Base-by-base conservation (phyloP, 257 asterid genomes). In the Fraxinus anomala region DNA sequence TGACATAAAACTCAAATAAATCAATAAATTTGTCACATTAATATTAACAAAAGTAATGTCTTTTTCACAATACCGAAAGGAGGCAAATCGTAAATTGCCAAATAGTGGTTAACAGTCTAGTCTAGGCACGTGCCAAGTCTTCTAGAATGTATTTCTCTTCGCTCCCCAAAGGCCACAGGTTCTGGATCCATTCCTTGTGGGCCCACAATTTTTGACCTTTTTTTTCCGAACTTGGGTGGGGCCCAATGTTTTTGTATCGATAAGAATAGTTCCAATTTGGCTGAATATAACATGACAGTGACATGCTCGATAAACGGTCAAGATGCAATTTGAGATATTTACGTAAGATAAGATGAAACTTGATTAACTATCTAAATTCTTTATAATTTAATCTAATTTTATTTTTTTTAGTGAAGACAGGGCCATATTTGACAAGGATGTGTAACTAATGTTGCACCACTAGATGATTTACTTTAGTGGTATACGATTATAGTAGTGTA, bases 71-170 rank as follows among this genome's bases (percentile, higher is more conserved):
- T 59, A 12, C 31, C 68, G 3, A 21, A 56, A 56, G 28, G 6
- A n/a, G 4, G 28, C 68, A 56, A 59, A n/a, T 21, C 7, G 30
- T 28, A 59, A 59, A 59, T 59, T 28, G 68, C 13, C 67, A 59
- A 56, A n/a, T 4, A 51, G 26, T 56, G 67, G 33, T 61, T 5
- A n/a, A 3, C 6, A 37, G 40, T 6, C 40, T 37, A 0, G 9
- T 19, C 13, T 19, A 33, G 5, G 47, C 14, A 26, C 80, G 70
- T 69, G 83, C 76, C 70, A 83, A 75, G 77, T 68, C 61, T 77
- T 87, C 91, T 83, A 83, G 88, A 87, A 87, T 76, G 73, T 17
- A 70, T 2, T 31, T 49, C 73, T 2, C 47, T 82, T 82, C 84
- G 63, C 65, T 21, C 37, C 24, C 34, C 68, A 19, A 36, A 10